Evolutionary conservation across 306 rosid genomes (phyloP).

Genomic region (Cercis canadensis): DNA sequence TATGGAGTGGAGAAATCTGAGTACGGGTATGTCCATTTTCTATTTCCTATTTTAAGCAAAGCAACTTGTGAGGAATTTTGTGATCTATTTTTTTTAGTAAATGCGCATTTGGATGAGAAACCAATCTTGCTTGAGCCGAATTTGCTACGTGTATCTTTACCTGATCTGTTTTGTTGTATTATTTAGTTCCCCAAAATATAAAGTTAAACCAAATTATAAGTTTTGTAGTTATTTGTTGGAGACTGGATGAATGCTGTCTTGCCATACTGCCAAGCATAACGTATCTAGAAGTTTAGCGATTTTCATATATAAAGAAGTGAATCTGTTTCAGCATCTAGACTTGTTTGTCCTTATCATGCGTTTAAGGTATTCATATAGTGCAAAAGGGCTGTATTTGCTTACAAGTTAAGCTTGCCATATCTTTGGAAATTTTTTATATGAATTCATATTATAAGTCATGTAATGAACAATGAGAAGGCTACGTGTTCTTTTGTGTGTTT

Average conservation of each 20-base stretch:
- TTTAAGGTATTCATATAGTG: no score
- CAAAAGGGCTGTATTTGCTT: no score
- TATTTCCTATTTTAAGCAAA: not conserved
- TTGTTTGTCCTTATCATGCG: no score
- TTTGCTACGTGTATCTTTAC: not conserved
- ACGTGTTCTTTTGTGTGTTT: not conserved
- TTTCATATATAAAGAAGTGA: no score
- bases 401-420: no score
- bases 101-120: not conserved
- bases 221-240: not conserved
- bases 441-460: no score
- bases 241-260: not conserved
- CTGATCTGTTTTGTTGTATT: constrained; percentile 18
- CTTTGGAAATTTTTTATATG: no score
- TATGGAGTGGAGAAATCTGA: constrained; percentile 74
- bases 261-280: not conserved
- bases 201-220: not conserved
- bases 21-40: constrained; percentile 71
- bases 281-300: not conserved
- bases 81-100: not conserved
- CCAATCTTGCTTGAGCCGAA: not conserved
- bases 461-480: not conserved
- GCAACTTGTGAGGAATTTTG: not conserved
- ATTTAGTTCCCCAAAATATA: not conserved
- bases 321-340: no score